These are phyloP conservation scores for Xerocomellus intermedius DNA, from an alignment of 768 basidiomycete genomes.

Conservation along the genomic window DNA sequence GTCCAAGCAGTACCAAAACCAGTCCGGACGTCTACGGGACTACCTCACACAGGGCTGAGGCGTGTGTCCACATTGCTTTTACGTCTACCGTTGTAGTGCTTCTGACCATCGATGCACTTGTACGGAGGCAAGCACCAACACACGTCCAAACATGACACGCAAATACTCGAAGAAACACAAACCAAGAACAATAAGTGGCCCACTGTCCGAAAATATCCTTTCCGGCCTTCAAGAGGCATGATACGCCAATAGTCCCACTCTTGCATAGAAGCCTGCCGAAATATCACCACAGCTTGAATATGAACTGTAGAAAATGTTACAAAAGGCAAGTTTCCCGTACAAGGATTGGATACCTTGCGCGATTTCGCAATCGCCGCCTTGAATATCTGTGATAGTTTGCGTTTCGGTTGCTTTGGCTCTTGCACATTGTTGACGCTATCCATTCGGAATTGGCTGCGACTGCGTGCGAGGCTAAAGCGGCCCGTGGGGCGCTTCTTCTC, in stretches of 20 bases:
- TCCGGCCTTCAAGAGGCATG: not conserved
- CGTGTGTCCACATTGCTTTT: constrained; percentile 6
- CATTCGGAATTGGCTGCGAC: not conserved
- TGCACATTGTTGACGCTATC: constrained; percentile 7
- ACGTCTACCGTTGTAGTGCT: constrained; percentile 1
- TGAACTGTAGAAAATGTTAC: constrained; percentile 24
- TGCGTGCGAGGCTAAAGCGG: constrained; percentile 7
- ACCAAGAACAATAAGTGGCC: constrained; percentile 14
- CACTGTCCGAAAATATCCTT: constrained; percentile 8
- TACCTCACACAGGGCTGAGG: constrained; percentile 9
- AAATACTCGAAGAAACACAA: constrained; percentile 24
- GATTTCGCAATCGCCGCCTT: constrained; percentile 22
- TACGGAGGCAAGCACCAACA: constrained; percentile 5
- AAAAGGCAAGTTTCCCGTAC: constrained; percentile 16
- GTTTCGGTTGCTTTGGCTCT: constrained; percentile 7
- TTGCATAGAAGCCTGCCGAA: constrained; percentile 4
- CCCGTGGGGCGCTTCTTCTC: constrained; percentile 3
- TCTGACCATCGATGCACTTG: constrained; percentile 9
- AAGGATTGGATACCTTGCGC: constrained; percentile 22
- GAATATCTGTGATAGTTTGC: constrained; percentile 19
- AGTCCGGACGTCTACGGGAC: constrained; percentile 3
- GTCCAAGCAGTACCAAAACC: constrained; percentile 21
- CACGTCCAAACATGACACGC: constrained; percentile 13
- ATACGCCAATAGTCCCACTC: not conserved
- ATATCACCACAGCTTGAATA: constrained; percentile 22